Percentiles rank a stretch among this genome's conserved stretches.
These are phyloP conservation scores for Botrytis sinoallii DNA, from an alignment of 2,329 filamentous ascomycete genomes.

Conservation along the genomic window DNA sequence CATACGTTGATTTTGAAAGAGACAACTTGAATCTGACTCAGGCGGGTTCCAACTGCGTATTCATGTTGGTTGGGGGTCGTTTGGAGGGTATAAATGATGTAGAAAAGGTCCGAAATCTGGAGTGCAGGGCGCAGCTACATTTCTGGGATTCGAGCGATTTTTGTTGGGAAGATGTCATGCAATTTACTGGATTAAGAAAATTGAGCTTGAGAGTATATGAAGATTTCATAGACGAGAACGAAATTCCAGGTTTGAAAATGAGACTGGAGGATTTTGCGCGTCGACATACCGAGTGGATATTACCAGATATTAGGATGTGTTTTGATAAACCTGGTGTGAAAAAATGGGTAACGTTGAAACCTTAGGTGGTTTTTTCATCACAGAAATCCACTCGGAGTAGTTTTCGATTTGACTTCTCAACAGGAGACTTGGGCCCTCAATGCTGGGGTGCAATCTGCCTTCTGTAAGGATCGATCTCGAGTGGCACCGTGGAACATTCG, in stretches of 20 bases:
- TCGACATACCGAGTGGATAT: not conserved
- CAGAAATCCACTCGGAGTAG: not conserved
- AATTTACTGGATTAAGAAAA: not conserved
- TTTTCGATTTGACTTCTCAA: not conserved
- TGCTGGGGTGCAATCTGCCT: not conserved
- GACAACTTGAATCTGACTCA: conserved; percentile 26
- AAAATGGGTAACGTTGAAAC: not conserved
- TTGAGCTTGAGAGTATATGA: not conserved
- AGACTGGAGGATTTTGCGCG: not conserved
- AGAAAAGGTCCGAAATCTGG: conserved; percentile 26
- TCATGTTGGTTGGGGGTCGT: conserved; percentile 26
- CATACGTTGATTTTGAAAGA: conserved; percentile 28
- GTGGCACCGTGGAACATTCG: not conserved
- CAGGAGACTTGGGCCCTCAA: not conserved
- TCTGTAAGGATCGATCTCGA: not conserved
- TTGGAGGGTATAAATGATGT: conserved; percentile 21
- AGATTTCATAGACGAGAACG: too few species aligned
- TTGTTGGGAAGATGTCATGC: not conserved
- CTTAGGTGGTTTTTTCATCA: not conserved
- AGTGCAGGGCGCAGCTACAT: conserved; percentile 18
- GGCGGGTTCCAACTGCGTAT: conserved; percentile 19
- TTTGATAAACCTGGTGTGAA: not conserved
- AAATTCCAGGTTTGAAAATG: not conserved
- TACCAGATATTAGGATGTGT: not conserved
- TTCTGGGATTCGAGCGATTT: not conserved